Conservation (phyloP, 768 basidiomycete species). For the Trametes cingulata region DNA sequence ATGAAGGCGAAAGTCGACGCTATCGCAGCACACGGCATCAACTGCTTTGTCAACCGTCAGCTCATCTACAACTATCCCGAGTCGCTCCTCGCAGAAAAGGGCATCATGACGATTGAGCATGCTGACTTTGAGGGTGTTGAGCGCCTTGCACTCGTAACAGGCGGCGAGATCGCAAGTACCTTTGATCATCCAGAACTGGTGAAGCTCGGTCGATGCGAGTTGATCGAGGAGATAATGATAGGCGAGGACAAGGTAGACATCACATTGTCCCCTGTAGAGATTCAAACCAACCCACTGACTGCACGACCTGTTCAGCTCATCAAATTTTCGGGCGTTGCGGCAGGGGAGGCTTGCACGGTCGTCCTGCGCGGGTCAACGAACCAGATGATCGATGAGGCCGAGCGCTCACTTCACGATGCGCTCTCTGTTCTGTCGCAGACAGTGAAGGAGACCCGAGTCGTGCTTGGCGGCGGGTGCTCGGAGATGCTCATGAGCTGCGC, state of each 20-base stretch:
- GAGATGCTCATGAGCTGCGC: conserved; percentile 98
- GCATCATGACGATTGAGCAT: conserved; percentile 96
- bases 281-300: conserved; percentile 10
- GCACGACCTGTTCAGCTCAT: conserved; percentile 77
- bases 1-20: conserved; percentile 98
- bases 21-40: conserved; percentile 94
- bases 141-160: conserved; percentile 91
- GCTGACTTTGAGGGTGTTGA: conserved; percentile 99
- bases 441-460: conserved; percentile 92
- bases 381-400: conserved; percentile 99
- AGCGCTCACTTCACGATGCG: conserved; percentile 95
- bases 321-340: conserved; percentile 99
- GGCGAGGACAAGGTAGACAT: conserved; percentile 91
- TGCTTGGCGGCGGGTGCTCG: conserved; percentile 94
- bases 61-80: conserved; percentile 99
- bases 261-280: background rate
- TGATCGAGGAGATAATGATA: conserved; percentile 99
- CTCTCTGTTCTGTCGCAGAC: conserved; percentile 97
- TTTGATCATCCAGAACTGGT: conserved; percentile 93
- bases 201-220: conserved; percentile 88
- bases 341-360: conserved; percentile 96
- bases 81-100: conserved; percentile 89
- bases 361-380: conserved; percentile 96
- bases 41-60: conserved; percentile 96
- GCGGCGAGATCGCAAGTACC: conserved; percentile 95